Conservation (phyloP, 176 grass and related monocot genomes). For the Rhynchospora breviuscula region DNA sequence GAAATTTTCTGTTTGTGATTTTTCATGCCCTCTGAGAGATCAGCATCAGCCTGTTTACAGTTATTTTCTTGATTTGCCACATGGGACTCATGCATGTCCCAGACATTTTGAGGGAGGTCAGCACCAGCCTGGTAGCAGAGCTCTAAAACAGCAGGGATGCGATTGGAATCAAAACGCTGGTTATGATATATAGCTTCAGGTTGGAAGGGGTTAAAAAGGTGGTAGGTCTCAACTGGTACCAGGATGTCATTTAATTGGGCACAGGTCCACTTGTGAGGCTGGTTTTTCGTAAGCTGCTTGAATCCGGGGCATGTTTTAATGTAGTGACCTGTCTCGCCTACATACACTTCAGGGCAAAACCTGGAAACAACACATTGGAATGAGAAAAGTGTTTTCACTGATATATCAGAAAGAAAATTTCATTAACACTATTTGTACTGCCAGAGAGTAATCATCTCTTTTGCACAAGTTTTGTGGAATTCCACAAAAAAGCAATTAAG, state of each 20-base stretch:
- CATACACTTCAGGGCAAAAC: conserved; percentile 73
- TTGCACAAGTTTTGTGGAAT: not conserved
- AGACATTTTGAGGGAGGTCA: conserved; percentile 32
- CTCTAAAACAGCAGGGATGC: conserved; percentile 67
- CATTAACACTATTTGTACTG: not conserved
- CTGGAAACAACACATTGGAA: conserved; percentile 30
- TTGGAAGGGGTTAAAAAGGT: conserved; percentile 57
- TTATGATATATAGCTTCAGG: conserved; percentile 64
- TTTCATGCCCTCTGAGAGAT: not conserved
- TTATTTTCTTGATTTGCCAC: not conserved
- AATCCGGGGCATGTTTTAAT: conserved; percentile 68
- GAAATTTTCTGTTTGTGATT: conserved; percentile 10
- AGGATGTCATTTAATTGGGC: conserved; percentile 63
- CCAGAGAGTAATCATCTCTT: not conserved
- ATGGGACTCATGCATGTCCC: not conserved
- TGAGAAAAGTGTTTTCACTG: not conserved
- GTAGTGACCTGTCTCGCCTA: conserved; percentile 50
- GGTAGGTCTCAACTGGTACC: conserved; percentile 55
- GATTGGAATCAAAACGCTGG: conserved; percentile 64
- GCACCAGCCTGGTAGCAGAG: conserved; percentile 85
- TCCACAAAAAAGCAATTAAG: not conserved
- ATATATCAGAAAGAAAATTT: not conserved
- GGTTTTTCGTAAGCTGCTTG: conserved; percentile 56
- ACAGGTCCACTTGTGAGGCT: conserved; percentile 43
- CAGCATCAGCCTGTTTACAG: not conserved